Conservation (phyloP, 345 rosid species). For the Corchorus olitorius region DNA sequence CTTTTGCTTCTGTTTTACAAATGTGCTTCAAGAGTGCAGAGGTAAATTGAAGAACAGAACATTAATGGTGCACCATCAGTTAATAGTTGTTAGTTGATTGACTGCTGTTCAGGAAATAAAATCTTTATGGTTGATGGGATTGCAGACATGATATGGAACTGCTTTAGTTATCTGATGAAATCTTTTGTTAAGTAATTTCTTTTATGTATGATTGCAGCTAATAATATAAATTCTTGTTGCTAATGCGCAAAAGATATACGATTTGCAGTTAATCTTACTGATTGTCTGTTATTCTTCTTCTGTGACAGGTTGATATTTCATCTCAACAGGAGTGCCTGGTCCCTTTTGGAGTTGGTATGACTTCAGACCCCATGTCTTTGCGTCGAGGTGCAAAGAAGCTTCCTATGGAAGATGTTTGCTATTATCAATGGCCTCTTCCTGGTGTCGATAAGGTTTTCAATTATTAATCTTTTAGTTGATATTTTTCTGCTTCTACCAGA, state of each 20-base stretch:
- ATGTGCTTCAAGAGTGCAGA: background rate
- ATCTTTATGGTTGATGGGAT: background rate
- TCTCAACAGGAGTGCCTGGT: conserved; percentile 48
- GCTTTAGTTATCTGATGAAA: conserved; percentile 4
- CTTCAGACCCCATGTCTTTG: conserved; percentile 94
- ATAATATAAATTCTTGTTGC: background rate
- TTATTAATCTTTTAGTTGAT: conserved; percentile 22
- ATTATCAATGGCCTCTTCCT: conserved; percentile 91
- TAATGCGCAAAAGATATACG: background rate
- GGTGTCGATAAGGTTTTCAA: conserved; percentile 69
- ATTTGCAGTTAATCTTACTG: conserved; percentile 4
- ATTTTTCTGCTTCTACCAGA: conserved; percentile 18
- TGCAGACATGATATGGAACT: background rate
- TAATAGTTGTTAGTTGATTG: background rate
- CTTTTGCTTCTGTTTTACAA: background rate
- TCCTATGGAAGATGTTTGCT: conserved; percentile 95
- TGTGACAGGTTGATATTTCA: conserved; percentile 68
- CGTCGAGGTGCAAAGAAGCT: conserved; percentile 94
- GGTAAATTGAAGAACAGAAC: background rate
- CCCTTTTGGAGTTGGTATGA: conserved; percentile 84
- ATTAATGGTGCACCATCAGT: background rate
- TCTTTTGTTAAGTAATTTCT: background rate
- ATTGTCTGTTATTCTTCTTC: conserved; percentile 9
- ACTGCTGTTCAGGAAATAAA: background rate
- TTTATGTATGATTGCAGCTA: background rate